These are phyloP conservation scores for Ettlia oleoabundans DNA, from an alignment of 139 green algal species.

Conservation along the genomic window DNA sequence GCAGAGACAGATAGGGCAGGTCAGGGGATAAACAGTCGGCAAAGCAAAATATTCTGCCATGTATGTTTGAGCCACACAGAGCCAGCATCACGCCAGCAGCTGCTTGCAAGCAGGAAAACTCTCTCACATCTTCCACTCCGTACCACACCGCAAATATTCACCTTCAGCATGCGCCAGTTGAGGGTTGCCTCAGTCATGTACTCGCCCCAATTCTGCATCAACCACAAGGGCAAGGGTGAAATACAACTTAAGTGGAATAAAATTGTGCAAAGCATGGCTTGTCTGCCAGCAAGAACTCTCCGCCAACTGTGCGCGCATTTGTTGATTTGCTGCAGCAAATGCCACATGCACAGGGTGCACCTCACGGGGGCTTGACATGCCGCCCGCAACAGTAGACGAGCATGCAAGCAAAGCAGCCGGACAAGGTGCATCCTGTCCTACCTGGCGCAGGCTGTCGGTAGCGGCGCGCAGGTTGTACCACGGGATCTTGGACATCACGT, in stretches of 20 bases:
- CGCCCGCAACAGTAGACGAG: not conserved
- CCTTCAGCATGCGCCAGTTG: constrained; percentile 95
- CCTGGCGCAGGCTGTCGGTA: constrained; percentile 65
- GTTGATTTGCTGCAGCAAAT: too few relatives aligned
- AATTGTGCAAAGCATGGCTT: too few relatives aligned
- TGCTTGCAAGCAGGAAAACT: too few relatives aligned
- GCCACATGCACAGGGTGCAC: not conserved
- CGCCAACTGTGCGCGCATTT: too few relatives aligned
- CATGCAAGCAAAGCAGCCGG: not conserved
- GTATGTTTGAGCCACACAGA: too few relatives aligned
- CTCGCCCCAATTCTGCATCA: constrained; percentile 82
- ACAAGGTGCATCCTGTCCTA: not conserved
- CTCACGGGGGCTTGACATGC: not conserved
- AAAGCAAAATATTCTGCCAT: not conserved
- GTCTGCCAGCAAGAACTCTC: too few relatives aligned
- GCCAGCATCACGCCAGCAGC: too few relatives aligned
- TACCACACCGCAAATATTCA: not conserved
- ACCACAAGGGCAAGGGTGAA: not conserved
- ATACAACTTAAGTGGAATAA: too few relatives aligned
- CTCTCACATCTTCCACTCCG: too few relatives aligned
- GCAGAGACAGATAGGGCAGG: not conserved
- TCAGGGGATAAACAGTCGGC: not conserved
- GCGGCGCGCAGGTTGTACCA: constrained; percentile 92
- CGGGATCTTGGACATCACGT: constrained; percentile 94
- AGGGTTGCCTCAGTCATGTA: constrained; percentile 94